Conservation (phyloP, 306 rosid genomes). For the Elaeagnus macrophylla region DNA sequence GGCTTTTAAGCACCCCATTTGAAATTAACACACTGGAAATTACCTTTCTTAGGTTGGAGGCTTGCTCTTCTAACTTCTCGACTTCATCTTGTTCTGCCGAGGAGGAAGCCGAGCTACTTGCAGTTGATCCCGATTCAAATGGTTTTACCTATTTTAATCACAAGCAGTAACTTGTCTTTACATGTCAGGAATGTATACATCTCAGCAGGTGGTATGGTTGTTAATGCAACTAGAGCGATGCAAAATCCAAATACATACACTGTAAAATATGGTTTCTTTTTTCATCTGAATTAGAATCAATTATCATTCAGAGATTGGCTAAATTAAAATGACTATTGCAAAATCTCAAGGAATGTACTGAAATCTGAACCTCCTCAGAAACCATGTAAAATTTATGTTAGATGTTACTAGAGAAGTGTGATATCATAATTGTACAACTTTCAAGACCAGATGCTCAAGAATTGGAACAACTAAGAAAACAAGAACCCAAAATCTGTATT, state of each 20-base stretch:
- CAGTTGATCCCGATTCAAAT: slow-evolving; percentile 40
- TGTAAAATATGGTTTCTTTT: background rate
- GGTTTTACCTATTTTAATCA: slow-evolving; percentile 42
- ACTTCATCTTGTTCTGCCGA: slow-evolving; percentile 54
- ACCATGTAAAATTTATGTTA: too few relatives aligned
- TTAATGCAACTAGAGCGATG: background rate
- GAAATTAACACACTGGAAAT: too few relatives aligned
- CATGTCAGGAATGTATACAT: background rate
- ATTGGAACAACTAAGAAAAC: too few relatives aligned
- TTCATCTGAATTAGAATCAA: background rate
- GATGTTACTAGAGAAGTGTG: too few relatives aligned
- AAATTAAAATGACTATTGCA: too few relatives aligned
- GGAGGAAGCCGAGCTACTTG: slow-evolving; percentile 26
- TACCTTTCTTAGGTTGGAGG: slow-evolving; percentile 65
- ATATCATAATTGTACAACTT: too few relatives aligned
- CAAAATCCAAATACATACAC: background rate
- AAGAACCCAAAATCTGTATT: too few relatives aligned
- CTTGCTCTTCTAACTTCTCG: slow-evolving; percentile 67
- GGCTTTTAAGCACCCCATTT: too few relatives aligned
- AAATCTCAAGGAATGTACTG: too few relatives aligned
- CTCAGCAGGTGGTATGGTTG: background rate
- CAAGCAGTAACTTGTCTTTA: slow-evolving; percentile 11
- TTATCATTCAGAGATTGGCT: too few relatives aligned
- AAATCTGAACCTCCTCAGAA: too few relatives aligned
- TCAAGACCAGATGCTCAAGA: too few relatives aligned